phyloP scores from a whole-genome alignment of 192 early-diverging fungal genomes.

The Coemansia sp. region DNA sequence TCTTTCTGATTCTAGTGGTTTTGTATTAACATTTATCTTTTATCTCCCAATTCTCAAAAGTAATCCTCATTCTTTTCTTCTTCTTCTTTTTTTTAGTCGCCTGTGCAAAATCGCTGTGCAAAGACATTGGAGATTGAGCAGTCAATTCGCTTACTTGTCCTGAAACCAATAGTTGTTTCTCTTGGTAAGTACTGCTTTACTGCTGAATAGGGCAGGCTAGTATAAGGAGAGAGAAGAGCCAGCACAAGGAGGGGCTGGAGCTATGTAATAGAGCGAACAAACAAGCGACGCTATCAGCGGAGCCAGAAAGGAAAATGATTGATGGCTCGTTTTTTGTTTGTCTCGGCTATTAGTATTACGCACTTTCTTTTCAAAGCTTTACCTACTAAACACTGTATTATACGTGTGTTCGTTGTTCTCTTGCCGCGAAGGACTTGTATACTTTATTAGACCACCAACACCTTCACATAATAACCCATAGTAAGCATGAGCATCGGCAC shows the following conservation, averaged over 20 bases:
- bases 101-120: not conserved
- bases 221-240: not conserved
- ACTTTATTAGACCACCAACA: not conserved
- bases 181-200: not conserved
- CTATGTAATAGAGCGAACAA: not conserved
- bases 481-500: slow-evolving; percentile 25
- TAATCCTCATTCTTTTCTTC: not conserved
- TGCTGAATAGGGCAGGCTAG: not conserved
- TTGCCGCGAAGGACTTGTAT: not conserved
- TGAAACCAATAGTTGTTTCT: not conserved
- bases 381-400: not conserved
- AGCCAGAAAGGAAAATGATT: no score
- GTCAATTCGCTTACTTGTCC: not conserved
- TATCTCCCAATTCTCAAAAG: not conserved
- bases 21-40: not conserved
- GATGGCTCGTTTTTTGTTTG: no score
- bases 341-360: no score
- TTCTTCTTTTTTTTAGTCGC: not conserved
- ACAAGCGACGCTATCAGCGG: not conserved
- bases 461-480: not conserved
- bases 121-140: not conserved
- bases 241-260: not conserved
- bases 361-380: no score
- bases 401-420: not conserved
- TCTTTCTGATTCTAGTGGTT: not conserved